Percentiles rank a stretch among this genome's conserved stretches.
phyloP scores from a whole-genome alignment of 176 grass and related monocot species.

The Rhynchospora pubera region DNA sequence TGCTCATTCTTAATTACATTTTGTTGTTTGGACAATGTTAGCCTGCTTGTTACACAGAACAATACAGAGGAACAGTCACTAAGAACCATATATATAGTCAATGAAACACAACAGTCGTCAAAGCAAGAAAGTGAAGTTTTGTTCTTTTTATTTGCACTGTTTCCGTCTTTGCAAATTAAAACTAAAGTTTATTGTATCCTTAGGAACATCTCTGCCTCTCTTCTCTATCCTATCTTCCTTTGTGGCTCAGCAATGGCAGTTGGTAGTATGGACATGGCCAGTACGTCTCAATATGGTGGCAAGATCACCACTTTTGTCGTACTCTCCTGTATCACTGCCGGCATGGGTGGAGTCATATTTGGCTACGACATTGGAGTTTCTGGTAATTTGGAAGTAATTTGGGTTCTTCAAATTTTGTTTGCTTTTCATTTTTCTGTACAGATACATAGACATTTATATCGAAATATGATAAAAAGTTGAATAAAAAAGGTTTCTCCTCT shows the following conservation, averaged over 20 bases:
- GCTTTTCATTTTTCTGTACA: not conserved
- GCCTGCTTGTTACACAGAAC: no score
- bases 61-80: no score
- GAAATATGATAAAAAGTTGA: not conserved
- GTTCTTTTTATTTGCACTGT: no score
- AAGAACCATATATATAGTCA: no score
- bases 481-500: not conserved
- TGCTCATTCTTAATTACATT: no score
- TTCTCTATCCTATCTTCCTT: not conserved
- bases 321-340: slow-evolving; percentile 61
- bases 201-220: not conserved
- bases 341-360: slow-evolving; percentile 76
- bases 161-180: no score
- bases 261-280: not conserved
- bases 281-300: slow-evolving; percentile 8
- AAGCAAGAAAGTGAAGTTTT: no score
- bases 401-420: not conserved
- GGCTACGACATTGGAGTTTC: slow-evolving; percentile 80
- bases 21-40: no score
- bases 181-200: not conserved
- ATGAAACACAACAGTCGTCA: no score
- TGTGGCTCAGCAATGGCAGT: slow-evolving; percentile 31
- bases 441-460: no score
- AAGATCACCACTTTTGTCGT: slow-evolving; percentile 57
- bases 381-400: slow-evolving; percentile 15